Conservation (phyloP, 495 filamentous ascomycete genomes). For the Polyplosphaeria fusca region DNA sequence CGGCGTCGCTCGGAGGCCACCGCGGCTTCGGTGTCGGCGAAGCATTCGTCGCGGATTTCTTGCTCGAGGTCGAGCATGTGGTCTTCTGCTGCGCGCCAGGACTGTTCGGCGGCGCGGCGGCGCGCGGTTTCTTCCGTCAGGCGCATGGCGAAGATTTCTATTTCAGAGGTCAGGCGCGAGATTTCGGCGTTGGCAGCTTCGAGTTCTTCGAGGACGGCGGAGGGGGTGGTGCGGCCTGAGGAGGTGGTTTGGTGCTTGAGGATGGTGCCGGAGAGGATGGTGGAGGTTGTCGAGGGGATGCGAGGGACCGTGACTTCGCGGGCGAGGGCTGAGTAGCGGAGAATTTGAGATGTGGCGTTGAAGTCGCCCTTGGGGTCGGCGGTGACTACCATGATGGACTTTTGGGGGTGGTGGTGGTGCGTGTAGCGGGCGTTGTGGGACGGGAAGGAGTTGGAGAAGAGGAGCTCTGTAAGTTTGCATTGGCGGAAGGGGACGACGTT, state of each 20-base stretch:
- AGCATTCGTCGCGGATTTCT: slow-evolving; percentile 86
- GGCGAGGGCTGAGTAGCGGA: slow-evolving; percentile 91
- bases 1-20: slow-evolving; percentile 69
- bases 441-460: slow-evolving; percentile 91
- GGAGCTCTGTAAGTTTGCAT: slow-evolving; percentile 92
- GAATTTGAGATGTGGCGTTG: slow-evolving; percentile 93
- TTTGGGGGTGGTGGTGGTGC: slow-evolving; percentile 60
- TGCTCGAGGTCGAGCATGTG: slow-evolving; percentile 70
- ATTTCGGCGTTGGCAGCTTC: slow-evolving; percentile 74
- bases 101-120: slow-evolving; percentile 43
- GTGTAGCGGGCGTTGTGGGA: slow-evolving; percentile 44
- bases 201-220: slow-evolving; percentile 58
- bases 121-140: slow-evolving; percentile 62
- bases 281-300: slow-evolving; percentile 69
- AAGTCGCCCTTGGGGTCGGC: slow-evolving; percentile 92
- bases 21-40: slow-evolving; percentile 75
- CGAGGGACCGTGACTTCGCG: slow-evolving; percentile 90
- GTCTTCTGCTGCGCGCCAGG: slow-evolving; percentile 55
- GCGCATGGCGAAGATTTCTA: slow-evolving; percentile 59
- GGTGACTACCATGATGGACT: slow-evolving; percentile 93
- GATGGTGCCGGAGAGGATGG: slow-evolving; percentile 51
- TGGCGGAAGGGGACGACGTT: slow-evolving; percentile 88
- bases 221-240: slow-evolving; percentile 50
- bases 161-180: slow-evolving; percentile 66
- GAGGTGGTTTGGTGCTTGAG: slow-evolving; percentile 32